Evolutionary conservation across 1,284 basidiomycete species (phyloP), one percentile per base, ranked within the genome.

Genomic region (Ceratobasidium sp.): DNA sequence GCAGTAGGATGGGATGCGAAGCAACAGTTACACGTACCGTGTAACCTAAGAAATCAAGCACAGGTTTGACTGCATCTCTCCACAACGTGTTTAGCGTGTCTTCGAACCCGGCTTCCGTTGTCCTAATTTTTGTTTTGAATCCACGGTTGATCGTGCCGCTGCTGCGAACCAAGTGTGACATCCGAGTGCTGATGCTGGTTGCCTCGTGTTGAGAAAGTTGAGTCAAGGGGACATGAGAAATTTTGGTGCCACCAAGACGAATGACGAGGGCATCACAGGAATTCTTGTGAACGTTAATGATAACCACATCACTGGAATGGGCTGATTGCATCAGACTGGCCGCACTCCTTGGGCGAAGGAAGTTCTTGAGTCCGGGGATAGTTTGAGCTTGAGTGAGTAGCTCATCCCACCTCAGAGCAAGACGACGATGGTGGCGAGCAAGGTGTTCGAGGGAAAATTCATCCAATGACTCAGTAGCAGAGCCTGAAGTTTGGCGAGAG

Each of bases 391-490:
- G 36, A 11, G 9, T 14, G 27, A 62, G n/a, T 27, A 59, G 57
- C 59, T 8, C 31, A 22, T 22, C 9, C 48, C 45, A 64, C 17
- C 48, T 22, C 29, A 29, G 24, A 8, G 45, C 62, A 11, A 64
- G 29, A 22, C 45, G 62, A 50, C 62, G 62, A 50, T 64, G 62
- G 14, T 19, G 44, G 5, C 50, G 62, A 19, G 62, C 62, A 22
- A 24, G 24, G 9, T 31, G 41, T 17, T 64, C 62, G 36, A 41
- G 36, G 11, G 36, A 41, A 11, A 11, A 41, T 41, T 11, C 11
- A 41, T 41, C 36, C 36, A 5, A 11, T 41, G 36, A 41, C 11
- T 41, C 4, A 4, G 36, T 41, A 5, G 36, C n/a, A n/a, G n/a
- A n/a, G n/a, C 36, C 11, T 41, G 36, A 5, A 41, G 36, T 4